Evolutionary conservation across 129 eudicot species (phyloP), one percentile per base, ranked within the genome.

Genomic region (Chrysanthemum makinoi): DNA sequence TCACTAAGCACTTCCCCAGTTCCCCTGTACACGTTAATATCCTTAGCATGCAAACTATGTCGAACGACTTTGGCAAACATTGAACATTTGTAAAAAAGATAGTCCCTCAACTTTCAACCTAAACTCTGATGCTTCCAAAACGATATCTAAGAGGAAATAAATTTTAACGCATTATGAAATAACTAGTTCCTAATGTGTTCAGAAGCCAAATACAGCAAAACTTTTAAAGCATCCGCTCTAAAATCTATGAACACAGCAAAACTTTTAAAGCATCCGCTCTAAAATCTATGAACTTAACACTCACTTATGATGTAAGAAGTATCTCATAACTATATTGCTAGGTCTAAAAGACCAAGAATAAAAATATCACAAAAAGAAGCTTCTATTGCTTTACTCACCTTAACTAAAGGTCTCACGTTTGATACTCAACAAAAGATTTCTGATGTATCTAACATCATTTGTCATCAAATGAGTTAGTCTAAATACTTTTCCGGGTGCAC

Each of bases 181-280:
- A 5, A 26, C 26, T 16, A 72, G 43, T 61, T n/a, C 48, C 56
- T 46, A 72, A 26, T 47, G 69, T 30, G 28, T 49, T 17, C 30
- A 13, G 44, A 39, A 44, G 9, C 47, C 28, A 63, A 62, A 60
- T 6, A 58, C 59, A 16, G 47, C 26, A 72, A 2, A 18, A 13
- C 53, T 20, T 20, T 10, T 13, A 2, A n/a, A n/a, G n/a, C n/a
- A n/a, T n/a, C n/a, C n/a, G n/a, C n/a, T n/a, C n/a, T n/a, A n/a
- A n/a, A n/a, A n/a, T n/a, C n/a, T n/a, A n/a, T n/a, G n/a, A n/a
- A n/a, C n/a, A n/a, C n/a, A n/a, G n/a, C n/a, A n/a, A n/a, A n/a
- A n/a, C n/a, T n/a, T n/a, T n/a, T n/a, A n/a, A 58, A 50, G 43
- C 66, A 12, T 10, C 65, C 43, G 19, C 62, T 44, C 70, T 51